Base-by-base conservation (phyloP, 2,329 filamentous ascomycete genomes). In the Scedosporium boydii region DNA sequence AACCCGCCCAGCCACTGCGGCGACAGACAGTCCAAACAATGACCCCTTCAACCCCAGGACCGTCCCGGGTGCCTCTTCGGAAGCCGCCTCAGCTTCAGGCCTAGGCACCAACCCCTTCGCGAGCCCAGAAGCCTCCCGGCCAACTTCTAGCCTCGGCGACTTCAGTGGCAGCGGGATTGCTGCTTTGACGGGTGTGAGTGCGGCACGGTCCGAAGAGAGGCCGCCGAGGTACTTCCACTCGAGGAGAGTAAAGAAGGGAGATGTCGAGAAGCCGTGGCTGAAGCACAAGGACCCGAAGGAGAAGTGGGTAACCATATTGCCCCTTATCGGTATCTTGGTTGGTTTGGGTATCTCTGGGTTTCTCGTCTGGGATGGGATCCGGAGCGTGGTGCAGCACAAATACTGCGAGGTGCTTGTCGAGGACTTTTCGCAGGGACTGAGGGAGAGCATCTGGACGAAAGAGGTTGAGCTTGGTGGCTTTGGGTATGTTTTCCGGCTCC, bases 231-330 rank as follows among this genome's bases (percentile, higher is more conserved):
- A 88, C 75, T 93, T 93, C 71, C 87, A 87, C 73, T 92, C 89
- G 18, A 80, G 89, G 63, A 79, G 89, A 64, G 82, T 93, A 41
- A 83, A 81, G 71, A 90, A 91, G 71, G 89, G 84, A 51, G 84
- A 90, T 58, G 74, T 90, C 3, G 87, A 91, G 71, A 88, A 90
- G 75, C 88, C 90, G 12, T 95, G 91, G 91, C 75, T 88, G 46
- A 75, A 82, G n/a, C 87, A 86, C 70, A 85, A 79, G 63, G 87
- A 93, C 67, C 87, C 88, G 12, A 88, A 86, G 72, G 89, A 93
- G 79, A 95, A 91, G 77, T 95, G 90, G 90, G 86, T 91, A 7
- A 92, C 87, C 2, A 91, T 93, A 65, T 82, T 96, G 63, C 90
- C 90, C 2, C 70, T 92, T 51, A 71, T 91, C 26, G 90, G 90